Evolutionary conservation across 2,329 filamentous ascomycete genomes (phyloP).

Genomic region (Aureobasidium vineae): DNA sequence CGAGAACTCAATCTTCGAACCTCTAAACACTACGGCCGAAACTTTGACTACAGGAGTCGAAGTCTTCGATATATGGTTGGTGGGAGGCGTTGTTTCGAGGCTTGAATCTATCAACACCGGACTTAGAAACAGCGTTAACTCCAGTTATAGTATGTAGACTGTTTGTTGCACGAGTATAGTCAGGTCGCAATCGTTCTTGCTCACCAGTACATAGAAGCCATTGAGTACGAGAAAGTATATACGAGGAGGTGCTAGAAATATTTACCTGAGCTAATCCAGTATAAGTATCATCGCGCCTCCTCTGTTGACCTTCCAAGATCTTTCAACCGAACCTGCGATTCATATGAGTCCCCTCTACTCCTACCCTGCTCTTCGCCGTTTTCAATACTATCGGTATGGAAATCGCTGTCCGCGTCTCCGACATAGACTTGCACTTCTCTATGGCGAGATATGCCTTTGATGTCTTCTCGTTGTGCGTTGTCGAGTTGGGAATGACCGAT

Average conservation of each 20-base stretch:
- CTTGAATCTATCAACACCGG: background rate
- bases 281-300: background rate
- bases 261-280: background rate
- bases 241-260: background rate
- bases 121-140: background rate
- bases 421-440: slow-evolving; percentile 17
- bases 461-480: background rate
- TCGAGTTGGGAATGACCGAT: slow-evolving; percentile 2
- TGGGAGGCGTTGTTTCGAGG: background rate
- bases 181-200: background rate
- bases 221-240: background rate
- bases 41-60: background rate
- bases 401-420: slow-evolving; percentile 16
- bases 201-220: background rate
- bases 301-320: background rate
- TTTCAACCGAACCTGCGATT: slow-evolving; percentile 13
- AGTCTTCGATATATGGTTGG: background rate
- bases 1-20: background rate
- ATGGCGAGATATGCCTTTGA: slow-evolving; percentile 15
- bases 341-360: background rate
- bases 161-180: background rate
- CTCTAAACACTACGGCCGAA: background rate
- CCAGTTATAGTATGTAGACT: background rate
- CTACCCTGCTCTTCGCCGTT: background rate
- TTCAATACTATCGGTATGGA: background rate